Base-by-base conservation (phyloP, 352 stramenopile genomes). In the Blastocystis sp. region DNA sequence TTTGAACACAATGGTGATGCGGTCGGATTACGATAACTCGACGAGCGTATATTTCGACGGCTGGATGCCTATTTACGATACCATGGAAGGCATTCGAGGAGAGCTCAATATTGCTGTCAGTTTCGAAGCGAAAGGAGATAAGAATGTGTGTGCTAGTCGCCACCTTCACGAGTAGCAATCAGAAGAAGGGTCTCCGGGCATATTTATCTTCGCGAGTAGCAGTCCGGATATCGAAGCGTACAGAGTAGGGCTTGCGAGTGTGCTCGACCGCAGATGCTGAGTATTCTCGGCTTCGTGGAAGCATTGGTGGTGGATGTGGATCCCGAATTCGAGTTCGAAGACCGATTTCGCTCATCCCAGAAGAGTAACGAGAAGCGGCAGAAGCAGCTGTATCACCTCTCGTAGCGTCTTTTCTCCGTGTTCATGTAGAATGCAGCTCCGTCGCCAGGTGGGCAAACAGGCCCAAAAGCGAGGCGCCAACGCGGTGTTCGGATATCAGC, bases 51-150 rank as follows among this genome's bases (percentile, higher is more conserved):
- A 90, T 70, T 55, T 98, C 88, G 95, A 98, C 90, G 96, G 96
- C 43, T 98, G 95, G 95, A 98, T 98, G 92, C 96, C 96, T 3
- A 93, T 99, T 8, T 99, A 98, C 91, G 96, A 98, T 92, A 98
- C 96, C 26, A 90, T 98, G 7, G 90, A 97, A 5, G 96, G 96
- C 26, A 95, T 99, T 50, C 93, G 96, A 39, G 97, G 96, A 66
- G 95, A 98, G 92, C 91, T 99, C 47, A 94, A 92, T 59, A 90
- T 99, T 23, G 95, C 96, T 26, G 95, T 98, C 45, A 68, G 43
- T 76, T 59, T 76, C 13, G 37, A 88, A 1, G 77, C 53, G 26
- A 88, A 76, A 23, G 77, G 20, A 50, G 66, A 88, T 15, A 79
- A 64, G 66, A 88, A 88, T 53, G 77, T 88, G 29, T 29, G 4